Base-by-base conservation (phyloP, 257 asterid species). In the Cruciata laevipes region DNA sequence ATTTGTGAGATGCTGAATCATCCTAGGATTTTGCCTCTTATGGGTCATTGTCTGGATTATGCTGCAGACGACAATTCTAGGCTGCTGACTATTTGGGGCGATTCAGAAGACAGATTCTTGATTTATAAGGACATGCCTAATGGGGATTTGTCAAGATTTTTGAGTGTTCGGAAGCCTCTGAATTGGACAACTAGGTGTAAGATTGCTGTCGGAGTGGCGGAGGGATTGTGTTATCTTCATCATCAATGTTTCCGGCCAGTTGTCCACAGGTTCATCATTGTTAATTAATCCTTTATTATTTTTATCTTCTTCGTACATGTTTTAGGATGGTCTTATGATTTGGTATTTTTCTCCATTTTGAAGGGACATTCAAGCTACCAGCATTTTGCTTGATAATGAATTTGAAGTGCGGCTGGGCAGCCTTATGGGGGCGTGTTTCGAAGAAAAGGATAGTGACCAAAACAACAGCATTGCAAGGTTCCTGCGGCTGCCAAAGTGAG, bases 361-460 rank as follows among this genome's bases (percentile, higher is more conserved):
- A 31, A 65, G 74, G 18, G 68, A 69, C 32, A 17, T 69, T 47
- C 74, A 61, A 38, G 73, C 67, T 40, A 44, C 67, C 67, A 69
- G 73, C 73, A 59, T 60, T 52, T 52, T 52, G 24, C 58, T 52
- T 5, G 49, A 42, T 52, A 24, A 52, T 52, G 58, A 52, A 52
- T 30, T n/a, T 20, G 40, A 70, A 47, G 74, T 47, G 53, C 74
- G 53, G 35, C 4, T 70, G 21, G 74, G 68, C 3, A 70, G 74
- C 62, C 68, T 61, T 12, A 35, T 23, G 23, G 44, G 63, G 9
- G 61, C 21, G 3, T 61, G 68, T 47, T n/a, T 11, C 40, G 25
- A 32, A 33, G 66, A 61, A 59, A 10, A 6, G 2, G 4, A 18
- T 11, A 31, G 1, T 16, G 23, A 40, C 3, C 51, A 31, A 33